Evolutionary conservation across 2,329 filamentous ascomycete species (phyloP).

Genomic region (Dryadomyces quercivorus): DNA sequence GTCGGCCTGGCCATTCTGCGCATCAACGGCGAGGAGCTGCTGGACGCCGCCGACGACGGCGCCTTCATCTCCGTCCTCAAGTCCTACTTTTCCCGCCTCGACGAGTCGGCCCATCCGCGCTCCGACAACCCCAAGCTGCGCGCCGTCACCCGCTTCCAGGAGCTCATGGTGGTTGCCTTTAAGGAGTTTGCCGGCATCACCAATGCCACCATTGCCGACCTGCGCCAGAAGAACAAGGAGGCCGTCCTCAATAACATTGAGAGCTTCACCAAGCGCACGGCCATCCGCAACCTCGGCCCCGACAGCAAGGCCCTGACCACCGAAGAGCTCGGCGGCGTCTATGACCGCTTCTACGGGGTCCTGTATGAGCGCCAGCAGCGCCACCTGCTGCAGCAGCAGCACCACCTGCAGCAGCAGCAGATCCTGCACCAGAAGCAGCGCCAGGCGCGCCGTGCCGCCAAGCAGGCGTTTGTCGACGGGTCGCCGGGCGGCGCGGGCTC

Average conservation of each 20-base stretch:
- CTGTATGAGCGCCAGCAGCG: conserved; percentile 87
- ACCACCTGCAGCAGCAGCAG: conserved; percentile 44
- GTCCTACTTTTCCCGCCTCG: conserved; percentile 81
- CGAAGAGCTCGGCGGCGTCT: conserved; percentile 79
- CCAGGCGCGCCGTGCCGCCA: background rate
- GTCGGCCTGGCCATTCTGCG: conserved; percentile 91
- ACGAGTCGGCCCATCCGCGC: conserved; percentile 90
- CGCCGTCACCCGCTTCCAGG: conserved; percentile 90
- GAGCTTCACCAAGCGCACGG: conserved; percentile 92
- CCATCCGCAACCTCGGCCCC: conserved; percentile 86
- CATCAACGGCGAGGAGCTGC: conserved; percentile 90
- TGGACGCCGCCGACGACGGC: conserved; percentile 88
- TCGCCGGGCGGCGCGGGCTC: too few species aligned
- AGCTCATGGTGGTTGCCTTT: conserved; percentile 97
- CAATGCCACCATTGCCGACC: conserved; percentile 79
- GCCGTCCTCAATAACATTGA: conserved; percentile 92
- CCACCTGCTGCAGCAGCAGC: conserved; percentile 63
- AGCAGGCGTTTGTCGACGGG: conserved; percentile 8
- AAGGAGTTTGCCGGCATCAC: conserved; percentile 96
- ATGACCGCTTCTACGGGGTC: conserved; percentile 87
- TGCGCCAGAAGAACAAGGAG: conserved; percentile 86
- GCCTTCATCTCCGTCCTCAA: conserved; percentile 96
- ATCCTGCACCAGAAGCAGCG: background rate
- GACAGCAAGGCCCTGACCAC: conserved; percentile 84
- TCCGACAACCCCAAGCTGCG: conserved; percentile 91